phyloP scores from a whole-genome alignment of 768 basidiomycete species.

The Agrocybe praecox region DNA sequence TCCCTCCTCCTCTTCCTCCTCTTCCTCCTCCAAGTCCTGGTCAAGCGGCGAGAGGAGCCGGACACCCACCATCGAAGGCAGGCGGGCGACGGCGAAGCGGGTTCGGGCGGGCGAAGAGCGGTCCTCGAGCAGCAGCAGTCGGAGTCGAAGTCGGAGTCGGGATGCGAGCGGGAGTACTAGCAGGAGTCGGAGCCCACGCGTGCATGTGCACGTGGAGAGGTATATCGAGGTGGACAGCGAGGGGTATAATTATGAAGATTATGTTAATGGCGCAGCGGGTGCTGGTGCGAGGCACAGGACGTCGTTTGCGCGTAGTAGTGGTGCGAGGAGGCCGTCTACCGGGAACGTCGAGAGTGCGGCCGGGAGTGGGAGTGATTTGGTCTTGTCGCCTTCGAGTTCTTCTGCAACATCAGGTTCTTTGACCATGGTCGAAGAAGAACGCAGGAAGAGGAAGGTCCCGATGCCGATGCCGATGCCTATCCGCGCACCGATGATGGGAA shows the following conservation, averaged over 20 bases:
- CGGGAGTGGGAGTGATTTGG: too few species aligned
- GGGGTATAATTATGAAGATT: background rate
- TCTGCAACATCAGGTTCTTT: background rate
- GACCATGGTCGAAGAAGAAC: too few species aligned
- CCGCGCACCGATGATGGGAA: background rate
- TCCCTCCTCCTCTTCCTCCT: slow-evolving; percentile 4
- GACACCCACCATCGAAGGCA: background rate
- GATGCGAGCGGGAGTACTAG: too few species aligned
- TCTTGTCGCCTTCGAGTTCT: background rate
- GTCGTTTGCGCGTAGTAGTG: background rate
- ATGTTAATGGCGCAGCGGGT: background rate
- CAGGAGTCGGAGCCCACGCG: slow-evolving; percentile 22
- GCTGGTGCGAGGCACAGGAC: background rate
- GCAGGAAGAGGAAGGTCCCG: too few species aligned
- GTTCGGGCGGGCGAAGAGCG: background rate
- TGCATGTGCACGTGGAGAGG: background rate
- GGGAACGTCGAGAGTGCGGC: background rate
- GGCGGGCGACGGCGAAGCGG: too few species aligned
- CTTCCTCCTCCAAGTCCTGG: too few species aligned
- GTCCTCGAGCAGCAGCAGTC: background rate
- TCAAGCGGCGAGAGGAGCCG: background rate
- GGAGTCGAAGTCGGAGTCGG: slow-evolving; percentile 1
- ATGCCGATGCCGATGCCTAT: background rate
- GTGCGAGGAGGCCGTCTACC: background rate
- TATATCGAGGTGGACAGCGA: background rate